Evolutionary conservation across 176 grass and related monocot species (phyloP), one percentile per base, ranked within the genome.

Genomic region (Avena insularis): DNA sequence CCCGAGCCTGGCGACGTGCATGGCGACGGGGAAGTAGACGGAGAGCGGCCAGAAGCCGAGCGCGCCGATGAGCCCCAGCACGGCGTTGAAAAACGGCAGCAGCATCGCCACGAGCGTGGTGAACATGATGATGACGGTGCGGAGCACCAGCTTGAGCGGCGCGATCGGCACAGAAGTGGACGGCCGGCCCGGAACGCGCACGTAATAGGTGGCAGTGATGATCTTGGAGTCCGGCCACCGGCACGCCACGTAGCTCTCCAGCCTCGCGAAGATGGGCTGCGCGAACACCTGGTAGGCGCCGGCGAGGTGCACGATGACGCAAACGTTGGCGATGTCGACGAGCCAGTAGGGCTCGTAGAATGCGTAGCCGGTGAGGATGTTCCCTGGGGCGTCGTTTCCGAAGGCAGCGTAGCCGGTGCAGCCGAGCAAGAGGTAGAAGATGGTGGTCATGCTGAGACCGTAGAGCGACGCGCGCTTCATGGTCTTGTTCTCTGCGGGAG

Each of bases 311-410:
- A 99, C 87, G 63, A 99, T 82, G 81, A 99, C 97, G 60, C 97
- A 99, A 19, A 94, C 53, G 77, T 99, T 99, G 75, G 94, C 97
- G 53, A 94, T 62, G 87, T 99, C 97, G 38, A 99, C 97, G 33
- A 96, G 97, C 97, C 97, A 99, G 71, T 90, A 99, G 0, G 97
- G 97, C 89, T 99, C 94, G 8, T 94, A 96, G 89, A 99, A 96
- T 7, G 94, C 97, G 25, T 90, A 88, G 0, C 97, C 97, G 0
- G 92, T 96, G 51, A 99, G 89, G 9, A 99, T 93, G 53, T 99
- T 99, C 0, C 94, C 97, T 0, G 97, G 92, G 1, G 97, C 94
- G 67, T 90, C 89, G 67, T 99, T 69, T 3, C 97, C 97, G 50
- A 99, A 99, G 2, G 97, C 97, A 1, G 92, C 94, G 72, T 99